Evolutionary conservation across 2,329 filamentous ascomycete species (phyloP).

Genomic region (Hymenoscyphus albidus): DNA sequence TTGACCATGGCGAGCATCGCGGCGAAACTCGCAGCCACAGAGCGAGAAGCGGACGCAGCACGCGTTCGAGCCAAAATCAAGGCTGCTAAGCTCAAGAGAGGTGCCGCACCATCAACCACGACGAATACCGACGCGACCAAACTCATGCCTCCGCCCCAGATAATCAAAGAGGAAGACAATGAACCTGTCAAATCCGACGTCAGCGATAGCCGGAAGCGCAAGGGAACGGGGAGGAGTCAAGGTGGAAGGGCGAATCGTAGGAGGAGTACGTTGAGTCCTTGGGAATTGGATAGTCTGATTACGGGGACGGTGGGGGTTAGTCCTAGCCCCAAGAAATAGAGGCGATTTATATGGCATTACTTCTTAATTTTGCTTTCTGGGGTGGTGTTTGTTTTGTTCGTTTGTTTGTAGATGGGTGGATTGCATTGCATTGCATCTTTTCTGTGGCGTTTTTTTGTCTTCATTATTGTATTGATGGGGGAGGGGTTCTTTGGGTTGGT

Average conservation of each 20-base stretch:
- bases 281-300: constrained; percentile 67
- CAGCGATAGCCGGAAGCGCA: constrained; percentile 36
- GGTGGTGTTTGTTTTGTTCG: too few species aligned
- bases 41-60: constrained; percentile 60
- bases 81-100: constrained; percentile 44
- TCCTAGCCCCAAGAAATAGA: constrained; percentile 4
- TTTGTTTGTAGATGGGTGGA: not conserved
- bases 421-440: not conserved
- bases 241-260: constrained; percentile 53
- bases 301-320: constrained; percentile 33
- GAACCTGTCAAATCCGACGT: constrained; percentile 15
- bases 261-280: constrained; percentile 70
- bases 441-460: not conserved
- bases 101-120: not conserved
- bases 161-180: constrained; percentile 14
- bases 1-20: constrained; percentile 59
- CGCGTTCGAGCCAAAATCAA: constrained; percentile 59
- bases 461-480: too few species aligned
- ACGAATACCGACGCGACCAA: constrained; percentile 22
- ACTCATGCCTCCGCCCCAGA: constrained; percentile 31
- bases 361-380: too few species aligned
- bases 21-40: constrained; percentile 60
- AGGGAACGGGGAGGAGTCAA: constrained; percentile 36
- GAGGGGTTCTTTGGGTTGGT: constrained; percentile 1
- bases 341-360: not conserved